Evolutionary conservation across 2,329 filamentous ascomycete genomes (phyloP).

Genomic region (Arthrinium phaeospermum): DNA sequence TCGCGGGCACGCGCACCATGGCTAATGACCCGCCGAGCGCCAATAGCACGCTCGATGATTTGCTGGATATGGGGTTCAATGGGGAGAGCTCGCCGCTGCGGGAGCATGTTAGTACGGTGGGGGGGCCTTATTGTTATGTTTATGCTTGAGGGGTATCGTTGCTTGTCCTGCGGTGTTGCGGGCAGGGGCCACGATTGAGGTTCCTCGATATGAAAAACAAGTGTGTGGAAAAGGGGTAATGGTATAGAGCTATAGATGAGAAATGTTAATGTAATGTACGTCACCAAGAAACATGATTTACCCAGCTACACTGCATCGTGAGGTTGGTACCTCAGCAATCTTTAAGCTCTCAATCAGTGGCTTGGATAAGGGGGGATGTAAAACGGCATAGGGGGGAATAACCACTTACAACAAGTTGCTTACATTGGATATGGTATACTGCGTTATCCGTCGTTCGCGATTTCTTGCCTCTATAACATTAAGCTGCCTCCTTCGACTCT

Average conservation of each 20-base stretch:
- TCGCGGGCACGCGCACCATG: conserved; percentile 32
- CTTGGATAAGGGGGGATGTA: no score
- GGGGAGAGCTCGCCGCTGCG: not conserved
- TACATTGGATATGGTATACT: no score
- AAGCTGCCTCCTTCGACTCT: no score
- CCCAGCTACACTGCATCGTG: not conserved
- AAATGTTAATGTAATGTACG: not conserved
- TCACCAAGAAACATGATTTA: not conserved
- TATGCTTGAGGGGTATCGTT: not conserved
- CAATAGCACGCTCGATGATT: conserved; percentile 33
- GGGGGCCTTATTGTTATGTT: conserved; percentile 23
- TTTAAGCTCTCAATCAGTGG: no score
- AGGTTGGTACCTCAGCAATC: not conserved
- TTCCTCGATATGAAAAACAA: no score
- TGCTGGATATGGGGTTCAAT: conserved; percentile 28
- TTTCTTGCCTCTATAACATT: no score
- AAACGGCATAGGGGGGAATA: no score
- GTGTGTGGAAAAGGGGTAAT: no score
- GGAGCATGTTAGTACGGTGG: conserved; percentile 22
- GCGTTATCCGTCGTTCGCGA: no score
- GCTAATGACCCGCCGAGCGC: conserved; percentile 30
- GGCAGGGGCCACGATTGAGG: no score
- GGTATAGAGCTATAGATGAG: not conserved
- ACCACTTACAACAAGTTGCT: no score
- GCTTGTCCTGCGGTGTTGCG: no score